phyloP scores from a whole-genome alignment of 139 green algal species.

The Chloropicon primus region DNA sequence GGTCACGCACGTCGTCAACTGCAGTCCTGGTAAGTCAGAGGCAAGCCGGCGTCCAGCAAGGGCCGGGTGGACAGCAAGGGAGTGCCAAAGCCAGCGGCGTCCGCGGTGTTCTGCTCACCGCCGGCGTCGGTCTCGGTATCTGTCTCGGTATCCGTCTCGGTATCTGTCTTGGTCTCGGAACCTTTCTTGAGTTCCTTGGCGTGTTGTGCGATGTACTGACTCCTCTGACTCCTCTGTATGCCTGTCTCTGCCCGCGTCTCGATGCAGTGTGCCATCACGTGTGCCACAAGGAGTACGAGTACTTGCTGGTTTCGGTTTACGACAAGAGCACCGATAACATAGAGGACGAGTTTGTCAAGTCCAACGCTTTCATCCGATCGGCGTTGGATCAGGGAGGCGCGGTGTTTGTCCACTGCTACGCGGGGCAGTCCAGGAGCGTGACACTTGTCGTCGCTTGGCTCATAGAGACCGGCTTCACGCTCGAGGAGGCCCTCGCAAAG shows the following conservation, averaged over 20 bases:
- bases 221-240: too few relatives aligned
- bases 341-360: constrained; percentile 6
- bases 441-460: constrained; percentile 14
- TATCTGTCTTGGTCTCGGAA: too few relatives aligned
- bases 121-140: too few relatives aligned
- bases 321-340: constrained; percentile 10
- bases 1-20: constrained; percentile 21
- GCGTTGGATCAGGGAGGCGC: constrained; percentile 1
- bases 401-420: constrained; percentile 24
- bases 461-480: neutral
- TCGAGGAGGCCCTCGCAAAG: neutral
- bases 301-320: neutral
- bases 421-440: constrained; percentile 15
- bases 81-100: too few relatives aligned
- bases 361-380: constrained; percentile 13
- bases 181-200: too few relatives aligned
- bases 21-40: too few relatives aligned
- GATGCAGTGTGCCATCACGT: constrained; percentile 1
- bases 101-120: too few relatives aligned
- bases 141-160: too few relatives aligned
- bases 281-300: constrained; percentile 17
- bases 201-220: too few relatives aligned
- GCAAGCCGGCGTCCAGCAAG: too few relatives aligned
- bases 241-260: too few relatives aligned
- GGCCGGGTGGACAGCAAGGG: too few relatives aligned